Base-by-base conservation (phyloP, 2,329 filamentous ascomycete genomes). In the Venturia effusa region DNA sequence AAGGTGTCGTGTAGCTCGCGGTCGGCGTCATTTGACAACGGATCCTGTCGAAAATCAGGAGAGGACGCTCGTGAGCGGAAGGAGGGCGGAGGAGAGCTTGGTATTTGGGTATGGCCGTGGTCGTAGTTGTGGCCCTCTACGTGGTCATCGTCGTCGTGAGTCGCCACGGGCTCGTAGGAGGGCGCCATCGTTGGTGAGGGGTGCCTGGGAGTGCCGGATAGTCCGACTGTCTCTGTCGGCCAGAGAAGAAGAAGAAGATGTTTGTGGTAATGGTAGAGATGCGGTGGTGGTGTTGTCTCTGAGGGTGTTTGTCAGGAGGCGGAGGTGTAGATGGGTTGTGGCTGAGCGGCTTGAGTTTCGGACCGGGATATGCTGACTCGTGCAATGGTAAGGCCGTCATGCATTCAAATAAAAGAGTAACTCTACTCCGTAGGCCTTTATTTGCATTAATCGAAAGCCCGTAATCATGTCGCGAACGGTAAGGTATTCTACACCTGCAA, bases 1-100 rank as follows among this genome's bases (percentile, higher is more conserved):
- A 99, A 99, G 0, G 94, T 92, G 73, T 97, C 93, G 69, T 90
- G 90, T 17, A 99, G 83, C n/a, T 90, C 88, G 66, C 88, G 82
- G 70, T 96, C 87, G 66, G 91, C 88, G 65, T 84, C 79, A 68
- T 76, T 78, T 63, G 74, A 72, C 64, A 79, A 74, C 45, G 80
- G 79, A 68, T 83, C 80, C 65, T 80, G 75, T 67, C 80, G 77
- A 61, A 81, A 79, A 74, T 80, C 80, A 77, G 82, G 83, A 41
- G 89, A 92, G 1, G 91, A 91, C 39, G 88, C 82, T 72, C 89
- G 85, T 59, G 92, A 97, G 74, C 87, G 90, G 76, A 97, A 97
- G 1, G 93, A 97, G 1, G 93, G 93, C 43, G 80, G 80, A 68
- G 80, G 80, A 66, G 79, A 81, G 67, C 74, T 73, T 32, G 79